A percentile compares a stretch with the other conserved stretches of the same genome.
Conservation (phyloP, 2,329 filamentous ascomycete genomes). For the Fusarium burgessii region DNA sequence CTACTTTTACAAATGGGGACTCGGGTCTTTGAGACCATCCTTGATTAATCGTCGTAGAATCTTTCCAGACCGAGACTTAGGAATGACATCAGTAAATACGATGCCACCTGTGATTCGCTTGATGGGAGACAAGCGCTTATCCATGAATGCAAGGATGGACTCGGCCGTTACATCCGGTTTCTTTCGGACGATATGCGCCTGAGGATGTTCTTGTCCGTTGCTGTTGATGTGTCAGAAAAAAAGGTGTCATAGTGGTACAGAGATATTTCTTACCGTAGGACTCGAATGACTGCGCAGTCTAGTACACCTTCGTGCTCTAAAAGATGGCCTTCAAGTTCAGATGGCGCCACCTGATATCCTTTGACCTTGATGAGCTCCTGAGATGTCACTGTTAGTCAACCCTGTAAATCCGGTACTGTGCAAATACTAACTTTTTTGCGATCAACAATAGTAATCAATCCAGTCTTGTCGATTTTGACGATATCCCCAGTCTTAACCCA, state of each 20-base stretch:
- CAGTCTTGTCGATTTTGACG: background rate
- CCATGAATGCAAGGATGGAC: constrained; percentile 12
- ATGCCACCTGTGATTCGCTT: constrained; percentile 12
- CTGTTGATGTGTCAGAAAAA: background rate
- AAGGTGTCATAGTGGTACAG: background rate
- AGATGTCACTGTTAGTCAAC: background rate
- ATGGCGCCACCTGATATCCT: constrained; percentile 18
- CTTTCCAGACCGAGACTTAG: constrained; percentile 8
- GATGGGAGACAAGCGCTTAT: background rate
- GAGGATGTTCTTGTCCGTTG: constrained; percentile 6
- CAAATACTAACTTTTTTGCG: constrained; percentile 3
- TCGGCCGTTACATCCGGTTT: background rate
- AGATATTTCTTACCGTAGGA: background rate
- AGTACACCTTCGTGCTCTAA: background rate
- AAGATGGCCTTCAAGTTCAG: constrained; percentile 20
- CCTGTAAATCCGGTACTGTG: accelerated
- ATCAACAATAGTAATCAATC: constrained; percentile 5
- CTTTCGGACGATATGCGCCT: constrained; percentile 8
- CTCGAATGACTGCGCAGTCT: constrained; percentile 14
- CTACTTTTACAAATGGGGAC: background rate
- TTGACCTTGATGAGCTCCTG: constrained; percentile 19
- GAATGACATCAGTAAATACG: constrained; percentile 3
- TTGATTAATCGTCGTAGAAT: constrained; percentile 6
- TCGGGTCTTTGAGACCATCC: background rate
- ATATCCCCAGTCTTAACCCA: constrained; percentile 16